phyloP scores from a whole-genome alignment of 2,329 filamentous ascomycete species.

The Fusarium sp. region DNA sequence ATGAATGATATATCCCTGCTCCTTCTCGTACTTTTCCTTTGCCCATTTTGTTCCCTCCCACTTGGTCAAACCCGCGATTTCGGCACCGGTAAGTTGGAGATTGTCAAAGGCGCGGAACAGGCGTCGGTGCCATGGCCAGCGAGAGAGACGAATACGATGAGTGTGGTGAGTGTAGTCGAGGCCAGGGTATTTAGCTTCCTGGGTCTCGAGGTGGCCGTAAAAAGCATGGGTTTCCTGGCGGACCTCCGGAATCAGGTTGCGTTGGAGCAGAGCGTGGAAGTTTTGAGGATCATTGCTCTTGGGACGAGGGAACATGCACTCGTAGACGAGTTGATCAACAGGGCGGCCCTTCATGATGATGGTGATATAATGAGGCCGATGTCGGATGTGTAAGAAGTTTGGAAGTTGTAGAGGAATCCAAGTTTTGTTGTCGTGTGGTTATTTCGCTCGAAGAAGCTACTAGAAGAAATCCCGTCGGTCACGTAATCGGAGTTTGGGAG shows the following conservation, averaged over 20 bases:
- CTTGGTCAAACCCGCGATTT: slow-evolving; percentile 79
- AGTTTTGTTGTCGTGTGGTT: not conserved
- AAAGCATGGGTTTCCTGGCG: slow-evolving; percentile 83
- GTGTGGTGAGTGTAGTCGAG: slow-evolving; percentile 81
- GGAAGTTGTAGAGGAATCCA: not conserved
- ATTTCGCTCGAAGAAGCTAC: slow-evolving; percentile 14
- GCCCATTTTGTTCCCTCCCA: slow-evolving; percentile 90
- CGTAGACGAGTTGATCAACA: slow-evolving; percentile 80
- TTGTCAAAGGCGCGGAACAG: slow-evolving; percentile 82
- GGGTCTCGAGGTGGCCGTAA: slow-evolving; percentile 82
- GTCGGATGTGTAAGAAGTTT: slow-evolving; percentile 1
- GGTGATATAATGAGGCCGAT: slow-evolving; percentile 7
- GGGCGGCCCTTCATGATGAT: slow-evolving; percentile 77
- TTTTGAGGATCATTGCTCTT: slow-evolving; percentile 76
- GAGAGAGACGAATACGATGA: slow-evolving; percentile 81
- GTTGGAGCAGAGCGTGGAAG: slow-evolving; percentile 77
- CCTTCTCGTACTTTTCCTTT: slow-evolving; percentile 81
- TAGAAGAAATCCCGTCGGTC: slow-evolving; percentile 25
- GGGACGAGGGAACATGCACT: slow-evolving; percentile 78
- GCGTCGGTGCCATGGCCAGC: slow-evolving; percentile 81
- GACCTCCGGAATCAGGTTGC: slow-evolving; percentile 80
- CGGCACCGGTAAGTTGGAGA: slow-evolving; percentile 74
- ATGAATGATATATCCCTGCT: slow-evolving; percentile 76
- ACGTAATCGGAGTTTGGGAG: slow-evolving; percentile 34
- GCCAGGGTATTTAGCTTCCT: slow-evolving; percentile 85